phyloP scores from a whole-genome alignment of 345 rosid genomes.

The Lepidium sativum region DNA sequence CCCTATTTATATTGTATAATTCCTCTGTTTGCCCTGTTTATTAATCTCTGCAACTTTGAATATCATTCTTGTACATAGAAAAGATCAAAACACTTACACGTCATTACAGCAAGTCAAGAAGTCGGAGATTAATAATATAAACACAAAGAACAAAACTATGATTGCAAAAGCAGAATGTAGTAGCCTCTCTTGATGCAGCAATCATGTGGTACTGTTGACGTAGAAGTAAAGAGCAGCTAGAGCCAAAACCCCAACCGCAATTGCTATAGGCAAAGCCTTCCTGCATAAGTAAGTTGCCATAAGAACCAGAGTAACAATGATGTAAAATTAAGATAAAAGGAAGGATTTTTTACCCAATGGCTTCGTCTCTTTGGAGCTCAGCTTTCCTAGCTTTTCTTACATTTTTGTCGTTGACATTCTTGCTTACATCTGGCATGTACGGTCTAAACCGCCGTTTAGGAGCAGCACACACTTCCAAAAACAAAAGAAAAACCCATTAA shows the following conservation, averaged over 20 bases:
- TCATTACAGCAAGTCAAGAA: no score
- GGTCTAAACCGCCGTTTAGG: constrained; percentile 82
- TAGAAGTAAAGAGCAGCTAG: constrained; percentile 77
- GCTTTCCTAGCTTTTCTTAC: constrained; percentile 75
- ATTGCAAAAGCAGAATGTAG: no score
- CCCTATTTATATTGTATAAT: no score
- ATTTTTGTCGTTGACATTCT: constrained; percentile 47
- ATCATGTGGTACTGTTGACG: constrained; percentile 36
- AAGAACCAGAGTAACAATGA: background rate
- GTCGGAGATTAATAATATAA: no score
- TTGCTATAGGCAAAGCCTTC: constrained; percentile 62
- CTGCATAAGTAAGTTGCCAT: constrained; percentile 28
- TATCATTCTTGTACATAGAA: no score
- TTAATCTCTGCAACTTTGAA: no score
- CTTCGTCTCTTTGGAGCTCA: constrained; percentile 57
- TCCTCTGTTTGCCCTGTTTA: no score
- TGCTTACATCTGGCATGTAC: constrained; percentile 53
- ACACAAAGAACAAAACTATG: no score
- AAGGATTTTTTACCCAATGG: constrained; percentile 45
- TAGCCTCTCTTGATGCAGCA: no score
- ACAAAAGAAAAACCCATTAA: background rate
- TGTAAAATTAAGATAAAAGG: background rate
- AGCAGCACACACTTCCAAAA: constrained; percentile 80
- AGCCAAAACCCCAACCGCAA: constrained; percentile 53
- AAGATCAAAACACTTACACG: no score